Evolutionary conservation across 2,329 filamentous ascomycete species (phyloP).

Genomic region (Chlorencoelia australis): DNA sequence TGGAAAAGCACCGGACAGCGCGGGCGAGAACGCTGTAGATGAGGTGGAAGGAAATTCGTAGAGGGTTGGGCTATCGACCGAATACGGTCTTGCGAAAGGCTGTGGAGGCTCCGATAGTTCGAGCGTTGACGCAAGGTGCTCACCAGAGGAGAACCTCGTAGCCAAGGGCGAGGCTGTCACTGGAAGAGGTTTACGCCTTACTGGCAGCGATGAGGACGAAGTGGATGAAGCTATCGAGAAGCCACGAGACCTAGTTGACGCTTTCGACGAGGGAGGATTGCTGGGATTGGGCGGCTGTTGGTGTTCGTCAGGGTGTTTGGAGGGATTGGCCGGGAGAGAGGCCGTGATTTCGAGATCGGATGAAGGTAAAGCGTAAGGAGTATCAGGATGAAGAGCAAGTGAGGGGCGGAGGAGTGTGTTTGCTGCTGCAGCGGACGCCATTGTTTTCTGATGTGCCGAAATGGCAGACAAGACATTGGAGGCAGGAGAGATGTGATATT

Average conservation of each 20-base stretch:
- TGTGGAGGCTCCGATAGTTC: constrained; percentile 38
- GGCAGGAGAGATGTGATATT: constrained; percentile 16
- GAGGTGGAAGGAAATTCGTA: constrained; percentile 42
- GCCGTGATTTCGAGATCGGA: constrained; percentile 19
- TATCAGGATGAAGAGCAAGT: constrained; percentile 19
- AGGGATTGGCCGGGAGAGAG: constrained; percentile 9
- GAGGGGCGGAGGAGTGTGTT: constrained; percentile 15
- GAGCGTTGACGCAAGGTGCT: constrained; percentile 27
- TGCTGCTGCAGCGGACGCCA: constrained; percentile 16
- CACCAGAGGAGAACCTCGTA: constrained; percentile 37
- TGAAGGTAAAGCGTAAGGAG: constrained; percentile 23
- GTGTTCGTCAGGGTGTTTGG: constrained; percentile 5
- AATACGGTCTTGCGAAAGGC: constrained; percentile 44
- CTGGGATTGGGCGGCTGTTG: constrained; percentile 11
- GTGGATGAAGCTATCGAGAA: constrained; percentile 17
- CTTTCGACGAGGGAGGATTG: constrained; percentile 7
- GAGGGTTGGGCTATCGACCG: constrained; percentile 50
- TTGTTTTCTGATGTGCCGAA: constrained; percentile 14
- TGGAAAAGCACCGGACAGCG: no score
- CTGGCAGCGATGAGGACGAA: constrained; percentile 18
- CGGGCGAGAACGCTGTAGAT: no score
- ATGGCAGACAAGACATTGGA: constrained; percentile 18
- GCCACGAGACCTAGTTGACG: constrained; percentile 18
- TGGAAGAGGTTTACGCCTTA: constrained; percentile 53
- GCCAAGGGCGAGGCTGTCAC: constrained; percentile 42